Conservation (phyloP, 805 yeast species). For the Nakazawaea wickerhamii region DNA sequence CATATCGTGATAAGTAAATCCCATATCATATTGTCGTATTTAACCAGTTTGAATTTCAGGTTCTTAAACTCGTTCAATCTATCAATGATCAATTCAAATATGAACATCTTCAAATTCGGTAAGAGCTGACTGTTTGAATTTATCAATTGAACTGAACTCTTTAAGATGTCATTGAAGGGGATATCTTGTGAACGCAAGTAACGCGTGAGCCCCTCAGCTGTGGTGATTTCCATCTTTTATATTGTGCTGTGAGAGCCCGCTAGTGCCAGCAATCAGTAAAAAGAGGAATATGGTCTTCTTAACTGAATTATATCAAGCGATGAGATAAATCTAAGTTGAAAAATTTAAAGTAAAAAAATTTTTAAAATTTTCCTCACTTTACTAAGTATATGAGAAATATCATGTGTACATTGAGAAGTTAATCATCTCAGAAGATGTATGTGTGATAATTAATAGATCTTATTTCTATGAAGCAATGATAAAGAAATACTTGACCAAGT, state of each 20-base stretch:
- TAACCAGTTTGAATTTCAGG: slow-evolving; percentile 35
- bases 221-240: slow-evolving; percentile 1
- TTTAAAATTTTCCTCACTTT: background rate
- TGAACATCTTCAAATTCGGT: slow-evolving; percentile 50
- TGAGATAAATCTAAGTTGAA: background rate
- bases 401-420: background rate
- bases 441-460: background rate
- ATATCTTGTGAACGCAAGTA: slow-evolving; percentile 50
- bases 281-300: no score
- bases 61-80: slow-evolving; percentile 43
- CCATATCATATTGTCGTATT: slow-evolving; percentile 44
- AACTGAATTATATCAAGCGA: no score
- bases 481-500: no score
- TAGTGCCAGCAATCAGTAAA: background rate
- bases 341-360: background rate
- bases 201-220: slow-evolving; percentile 51
- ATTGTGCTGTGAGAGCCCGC: background rate
- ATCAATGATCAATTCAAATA: slow-evolving; percentile 56
- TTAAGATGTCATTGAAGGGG: slow-evolving; percentile 35
- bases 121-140: slow-evolving; percentile 33
- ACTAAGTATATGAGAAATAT: background rate
- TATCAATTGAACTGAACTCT: slow-evolving; percentile 28
- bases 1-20: slow-evolving; percentile 33
- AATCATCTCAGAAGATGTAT: background rate
- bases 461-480: no score